Conservation (phyloP, 768 basidiomycete genomes). For the Tulasnella sp. region DNA sequence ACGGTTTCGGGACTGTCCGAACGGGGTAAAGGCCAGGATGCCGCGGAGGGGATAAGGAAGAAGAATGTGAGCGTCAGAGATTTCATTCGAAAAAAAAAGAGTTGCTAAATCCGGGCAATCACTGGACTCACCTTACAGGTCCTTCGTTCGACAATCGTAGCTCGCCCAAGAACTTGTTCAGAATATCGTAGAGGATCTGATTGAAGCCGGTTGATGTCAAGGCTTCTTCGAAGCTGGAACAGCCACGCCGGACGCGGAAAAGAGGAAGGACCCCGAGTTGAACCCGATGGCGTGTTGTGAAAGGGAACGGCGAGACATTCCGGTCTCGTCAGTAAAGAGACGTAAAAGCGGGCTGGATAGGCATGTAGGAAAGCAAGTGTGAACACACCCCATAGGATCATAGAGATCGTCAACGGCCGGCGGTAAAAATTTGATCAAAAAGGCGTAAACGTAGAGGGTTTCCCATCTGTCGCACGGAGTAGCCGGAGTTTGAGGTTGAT, state of each 20-base stretch:
- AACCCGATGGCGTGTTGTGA: background rate
- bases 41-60: background rate
- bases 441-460: conserved; percentile 72
- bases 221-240: conserved; percentile 62
- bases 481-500: background rate
- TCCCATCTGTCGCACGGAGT: conserved; percentile 73
- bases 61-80: background rate
- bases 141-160: conserved; percentile 64
- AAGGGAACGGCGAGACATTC: background rate
- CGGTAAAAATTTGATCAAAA: conserved; percentile 63
- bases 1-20: conserved; percentile 63
- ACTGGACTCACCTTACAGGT: background rate
- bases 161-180: conserved; percentile 66
- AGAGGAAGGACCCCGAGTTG: background rate
- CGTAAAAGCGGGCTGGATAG: background rate
- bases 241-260: conserved; percentile 10
- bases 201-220: conserved; percentile 50
- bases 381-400: conserved; percentile 70
- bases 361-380: conserved; percentile 8
- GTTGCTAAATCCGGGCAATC: background rate
- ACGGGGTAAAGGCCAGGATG: conserved; percentile 19
- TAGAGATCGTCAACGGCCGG: conserved; percentile 71
- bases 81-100: background rate
- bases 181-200: conserved; percentile 57
- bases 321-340: background rate